Evolutionary conservation across 2,329 filamentous ascomycete species (phyloP), one percentile per base, ranked within the genome.

Genomic region (Helotiales sp.): DNA sequence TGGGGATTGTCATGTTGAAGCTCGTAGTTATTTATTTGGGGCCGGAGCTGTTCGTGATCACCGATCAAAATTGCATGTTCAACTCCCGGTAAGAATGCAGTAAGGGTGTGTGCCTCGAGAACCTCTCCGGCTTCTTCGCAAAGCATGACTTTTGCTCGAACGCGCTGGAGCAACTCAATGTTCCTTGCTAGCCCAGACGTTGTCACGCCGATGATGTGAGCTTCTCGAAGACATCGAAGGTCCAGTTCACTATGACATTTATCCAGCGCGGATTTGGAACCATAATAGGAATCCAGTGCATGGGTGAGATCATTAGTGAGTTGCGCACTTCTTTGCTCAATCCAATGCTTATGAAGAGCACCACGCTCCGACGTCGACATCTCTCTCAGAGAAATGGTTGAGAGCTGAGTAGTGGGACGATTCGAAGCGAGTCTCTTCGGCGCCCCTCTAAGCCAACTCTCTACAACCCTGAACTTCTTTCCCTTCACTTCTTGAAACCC

Each of bases 201-300:
- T 0, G 80, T 83, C 4, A 82, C 64, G 0, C 81, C 81, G 44
- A 84, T 78, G n/a, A 83, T 72, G 51, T 81, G 71, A 0, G 79
- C 79, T 24, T 69, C 31, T 46, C 49, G 31, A 33, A 40, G 36
- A 40, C 7, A 6, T 40, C 15, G 36, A 6, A 7, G 6, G 15
- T 40, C 36, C 13, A n/a, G 7, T 22, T 40, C 36, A 12, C 12
- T 31, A 31, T n/a, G n/a, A n/a, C n/a, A n/a, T n/a, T n/a, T n/a
- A n/a, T n/a, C n/a, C n/a, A n/a, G n/a, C n/a, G n/a, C n/a, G n/a
- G n/a, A n/a, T n/a, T n/a, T n/a, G n/a, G n/a, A n/a, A n/a, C n/a
- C n/a, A n/a, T n/a, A n/a, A n/a, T n/a, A n/a, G n/a, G n/a, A n/a
- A n/a, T n/a, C n/a, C n/a, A n/a, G n/a, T n/a, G n/a, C n/a, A n/a